phyloP scores from a whole-genome alignment of 805 yeast species.

The Cyberlindnera mycetangii region DNA sequence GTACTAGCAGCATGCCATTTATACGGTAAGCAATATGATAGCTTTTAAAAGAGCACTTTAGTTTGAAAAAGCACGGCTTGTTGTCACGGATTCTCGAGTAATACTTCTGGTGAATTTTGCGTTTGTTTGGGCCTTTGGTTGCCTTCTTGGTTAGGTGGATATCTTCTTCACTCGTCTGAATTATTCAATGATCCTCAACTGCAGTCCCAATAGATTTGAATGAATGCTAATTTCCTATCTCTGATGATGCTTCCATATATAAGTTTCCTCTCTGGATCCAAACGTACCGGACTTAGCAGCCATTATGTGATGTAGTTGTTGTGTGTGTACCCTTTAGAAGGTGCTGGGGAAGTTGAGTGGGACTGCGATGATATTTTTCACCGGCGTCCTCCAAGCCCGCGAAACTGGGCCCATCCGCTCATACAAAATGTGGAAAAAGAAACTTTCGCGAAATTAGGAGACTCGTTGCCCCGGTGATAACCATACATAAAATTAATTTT shows the following conservation, averaged over 20 bases:
- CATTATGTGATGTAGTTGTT: conserved; percentile 34
- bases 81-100: too few species aligned
- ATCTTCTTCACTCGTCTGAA: too few species aligned
- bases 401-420: not conserved
- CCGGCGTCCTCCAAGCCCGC: conserved; percentile 11
- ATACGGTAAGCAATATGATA: too few species aligned
- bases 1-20: not conserved
- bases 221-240: too few species aligned
- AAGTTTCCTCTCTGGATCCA: not conserved
- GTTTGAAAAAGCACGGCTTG: too few species aligned
- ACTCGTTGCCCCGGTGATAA: conserved; percentile 5
- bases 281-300: conserved; percentile 55
- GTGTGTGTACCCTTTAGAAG: conserved; percentile 1
- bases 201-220: too few species aligned
- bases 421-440: not conserved
- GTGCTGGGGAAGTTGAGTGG: conserved; percentile 1
- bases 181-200: too few species aligned
- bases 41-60: too few species aligned
- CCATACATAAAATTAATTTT: not conserved
- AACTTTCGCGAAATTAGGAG: not conserved
- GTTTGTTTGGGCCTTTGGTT: too few species aligned
- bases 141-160: too few species aligned
- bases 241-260: too few species aligned
- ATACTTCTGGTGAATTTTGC: too few species aligned
- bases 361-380: conserved; percentile 19